A percentile compares a stretch with the other conserved stretches of the same genome.
Conservation (phyloP, 495 filamentous ascomycete species). For the Aspergillus bridgeri region DNA sequence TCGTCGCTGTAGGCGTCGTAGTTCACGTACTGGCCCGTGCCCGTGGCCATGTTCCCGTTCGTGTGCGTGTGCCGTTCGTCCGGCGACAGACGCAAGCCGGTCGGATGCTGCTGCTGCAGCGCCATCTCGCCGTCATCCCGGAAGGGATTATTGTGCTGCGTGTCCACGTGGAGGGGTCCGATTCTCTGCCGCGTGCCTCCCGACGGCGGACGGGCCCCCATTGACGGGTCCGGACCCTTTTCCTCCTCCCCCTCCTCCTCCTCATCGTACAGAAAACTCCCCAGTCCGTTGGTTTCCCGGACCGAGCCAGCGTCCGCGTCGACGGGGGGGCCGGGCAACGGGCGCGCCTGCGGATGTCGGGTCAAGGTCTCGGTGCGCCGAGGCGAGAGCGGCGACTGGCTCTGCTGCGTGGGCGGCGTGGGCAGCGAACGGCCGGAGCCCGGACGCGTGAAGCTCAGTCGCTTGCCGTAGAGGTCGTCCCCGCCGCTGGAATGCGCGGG, state of each 20-base stretch:
- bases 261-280: slow-evolving; percentile 37
- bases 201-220: slow-evolving; percentile 32
- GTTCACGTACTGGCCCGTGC: slow-evolving; percentile 44
- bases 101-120: neutral
- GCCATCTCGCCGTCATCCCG: neutral
- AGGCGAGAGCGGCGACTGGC: slow-evolving; percentile 41
- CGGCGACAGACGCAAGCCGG: slow-evolving; percentile 22
- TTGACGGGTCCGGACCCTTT: slow-evolving; percentile 48
- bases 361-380: slow-evolving; percentile 49
- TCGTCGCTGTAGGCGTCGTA: slow-evolving; percentile 63
- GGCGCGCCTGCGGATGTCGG: slow-evolving; percentile 57
- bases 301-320: slow-evolving; percentile 38
- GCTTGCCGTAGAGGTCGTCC: slow-evolving; percentile 28
- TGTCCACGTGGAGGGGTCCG: slow-evolving; percentile 14
- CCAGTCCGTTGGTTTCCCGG: slow-evolving; percentile 23
- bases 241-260: slow-evolving; percentile 45
- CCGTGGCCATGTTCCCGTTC: slow-evolving; percentile 48
- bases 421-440: slow-evolving; percentile 39
- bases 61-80: slow-evolving; percentile 47
- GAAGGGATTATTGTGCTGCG: slow-evolving; percentile 15
- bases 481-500: slow-evolving; percentile 39
- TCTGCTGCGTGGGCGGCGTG: slow-evolving; percentile 39
- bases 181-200: slow-evolving; percentile 21
- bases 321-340: slow-evolving; percentile 56
- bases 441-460: slow-evolving; percentile 33